Base-by-base conservation (phyloP, 1,284 basidiomycete genomes). In the Austroboletus niveus region DNA sequence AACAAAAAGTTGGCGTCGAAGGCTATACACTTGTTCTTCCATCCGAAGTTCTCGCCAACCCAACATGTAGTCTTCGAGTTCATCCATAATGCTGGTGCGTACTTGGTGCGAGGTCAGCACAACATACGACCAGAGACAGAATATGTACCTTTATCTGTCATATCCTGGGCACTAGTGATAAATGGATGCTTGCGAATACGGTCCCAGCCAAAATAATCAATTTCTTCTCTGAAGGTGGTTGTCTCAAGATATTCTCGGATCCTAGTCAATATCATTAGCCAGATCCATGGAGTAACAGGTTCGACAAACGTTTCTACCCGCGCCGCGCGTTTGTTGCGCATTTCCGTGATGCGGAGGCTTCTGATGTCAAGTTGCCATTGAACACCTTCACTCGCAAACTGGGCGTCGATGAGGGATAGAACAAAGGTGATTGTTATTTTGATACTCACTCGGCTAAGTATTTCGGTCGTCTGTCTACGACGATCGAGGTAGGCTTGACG, bases 41-140 rank as follows among this genome's bases (percentile, higher is more conserved):
- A 61, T 60, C 24, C 62, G 55, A 50, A 71, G 60, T 44, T 67
- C 68, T 48, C 60, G 67, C 69, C 69, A 71, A 17, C 50, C 61
- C 8, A 54, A 36, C 68, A 66, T 71, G 46, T 68, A 58, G 5
- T 56, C 60, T 35, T 39, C 47, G n/a, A 71, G 54, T 42, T 68
- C 56, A 24, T 60, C 54, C 17, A 65, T 27, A 42, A 68, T 22
- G 31, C 29, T 42, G 36, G 48, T 38, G 14, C 43, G 53, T 39
- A 41, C 69, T 70, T 53, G 35, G 38, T 43, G 41, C 34, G 7
- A 48, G 22, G 43, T 70, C 27, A 62, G 34, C 17, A 10, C 4
- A 17, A 32, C 1, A 20, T 24, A 38, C 36, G 39, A 24, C 30
- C n/a, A 39, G 24, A 41, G 20, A 30, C 9, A 35, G 14, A 11